A percentile compares a stretch with the other conserved stretches of the same genome.
Evolutionary conservation across 257 asterid genomes (phyloP).

Genomic region (Plantago elongata): DNA sequence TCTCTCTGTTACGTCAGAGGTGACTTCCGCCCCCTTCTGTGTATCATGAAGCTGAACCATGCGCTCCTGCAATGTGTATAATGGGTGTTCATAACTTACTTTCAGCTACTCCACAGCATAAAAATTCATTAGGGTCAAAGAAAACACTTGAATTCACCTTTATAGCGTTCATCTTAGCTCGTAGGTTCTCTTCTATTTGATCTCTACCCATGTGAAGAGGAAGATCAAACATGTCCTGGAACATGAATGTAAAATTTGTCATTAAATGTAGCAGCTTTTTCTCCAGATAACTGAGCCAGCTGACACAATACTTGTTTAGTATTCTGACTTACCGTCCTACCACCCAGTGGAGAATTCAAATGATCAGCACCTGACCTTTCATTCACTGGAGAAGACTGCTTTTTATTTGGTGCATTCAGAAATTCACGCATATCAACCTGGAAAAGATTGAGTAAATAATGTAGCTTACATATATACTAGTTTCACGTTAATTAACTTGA

Average conservation of each 20-base stretch:
- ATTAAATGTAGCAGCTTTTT: conserved; percentile 19
- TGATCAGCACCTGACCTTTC: conserved; percentile 62
- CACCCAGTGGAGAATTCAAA: conserved; percentile 88
- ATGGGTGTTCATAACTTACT: conserved; percentile 5
- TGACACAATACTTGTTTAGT: conserved; percentile 2
- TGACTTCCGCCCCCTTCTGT: conserved; percentile 73
- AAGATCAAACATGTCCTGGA: conserved; percentile 81
- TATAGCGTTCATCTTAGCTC: conserved; percentile 77
- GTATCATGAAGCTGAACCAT: conserved; percentile 94
- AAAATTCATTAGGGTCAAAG: not conserved
- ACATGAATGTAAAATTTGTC: conserved; percentile 6
- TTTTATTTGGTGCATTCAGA: conserved; percentile 84
- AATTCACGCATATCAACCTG: conserved; percentile 96
- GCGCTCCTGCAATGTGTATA: conserved; percentile 62
- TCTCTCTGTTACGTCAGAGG: conserved; percentile 91
- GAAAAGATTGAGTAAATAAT: conserved; percentile 16
- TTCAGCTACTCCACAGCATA: not conserved
- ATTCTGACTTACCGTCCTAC: conserved; percentile 64
- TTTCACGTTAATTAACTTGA: conserved; percentile 5
- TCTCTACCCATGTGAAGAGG: conserved; percentile 92
- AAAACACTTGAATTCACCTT: conserved; percentile 41
- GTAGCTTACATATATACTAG: conserved; percentile 7
- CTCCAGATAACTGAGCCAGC: conserved; percentile 3
- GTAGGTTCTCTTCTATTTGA: conserved; percentile 85
- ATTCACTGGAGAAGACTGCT: conserved; percentile 54